Evolutionary conservation across 169 alveolate genomes (phyloP), one percentile per base, ranked within the genome.

Genomic region (Cyclospora cayetanensis): DNA sequence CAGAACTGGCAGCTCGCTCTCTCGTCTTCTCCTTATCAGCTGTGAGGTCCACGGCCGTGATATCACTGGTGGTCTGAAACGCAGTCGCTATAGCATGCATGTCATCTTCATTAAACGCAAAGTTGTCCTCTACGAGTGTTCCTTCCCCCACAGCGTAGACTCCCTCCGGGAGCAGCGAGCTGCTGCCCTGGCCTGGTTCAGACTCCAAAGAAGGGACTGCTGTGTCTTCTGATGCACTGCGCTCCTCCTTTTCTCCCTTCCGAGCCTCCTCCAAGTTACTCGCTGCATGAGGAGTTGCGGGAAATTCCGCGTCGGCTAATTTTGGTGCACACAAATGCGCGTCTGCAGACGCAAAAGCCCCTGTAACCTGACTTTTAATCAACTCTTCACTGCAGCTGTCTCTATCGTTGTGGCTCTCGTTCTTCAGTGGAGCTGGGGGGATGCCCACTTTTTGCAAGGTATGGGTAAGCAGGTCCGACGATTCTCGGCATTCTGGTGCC

Each of bases 121-220:
- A n/a, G n/a, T n/a, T n/a, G n/a, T n/a, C n/a, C 42, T 66, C 46
- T 5, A 66, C 37, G 18, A 66, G 77, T 27, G 27, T 66, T 20
- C 77, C 77, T 22, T 70, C 83, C 39, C 83, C 83, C 22, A 70
- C 83, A 15, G 83, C 83, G 34, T 34, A 39, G 2, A 35, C 53
- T 29, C 55, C 83, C 53, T 70, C 83, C 34, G 83, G 83, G 43
- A 70, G 53, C 55, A 34, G 1, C 11, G 83, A 70, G 52, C 37
- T 37, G 11, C 83, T 35, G 83, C 53, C 27, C 9, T 29, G 42
- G 4, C 42, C 35, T 22, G 41, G 46, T 7, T 9, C 37, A 42
- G 1, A 66, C 5, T 70, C 55, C 3, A 70, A 31, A 0, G 55
- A 9, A 12, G 50, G 4, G 29, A 9, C 83, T 7, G 83, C n/a